Base-by-base conservation (phyloP, 176 grass and related monocot genomes). In the Oryza meyeriana region DNA sequence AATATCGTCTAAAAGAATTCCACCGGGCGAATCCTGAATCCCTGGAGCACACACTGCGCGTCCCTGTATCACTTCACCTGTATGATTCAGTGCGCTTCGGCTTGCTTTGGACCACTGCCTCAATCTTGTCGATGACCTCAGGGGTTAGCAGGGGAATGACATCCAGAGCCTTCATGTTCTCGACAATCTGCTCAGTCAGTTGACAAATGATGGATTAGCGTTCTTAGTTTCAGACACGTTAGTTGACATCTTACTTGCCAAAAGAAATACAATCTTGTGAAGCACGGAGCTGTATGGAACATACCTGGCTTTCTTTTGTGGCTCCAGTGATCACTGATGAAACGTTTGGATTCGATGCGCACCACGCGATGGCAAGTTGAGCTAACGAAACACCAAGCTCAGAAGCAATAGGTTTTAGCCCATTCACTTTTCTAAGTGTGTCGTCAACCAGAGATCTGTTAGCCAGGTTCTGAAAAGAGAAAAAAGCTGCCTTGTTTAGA, bases 261-360 rank as follows among this genome's bases (percentile, higher is more conserved):
- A 47, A 32, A 25, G 0, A 31, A 45, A 61, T 6, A 59, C 0
- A 40, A 40, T 64, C 50, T 75, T 27, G 14, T n/a, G 42, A 17
- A 58, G 4, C 66, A 50, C n/a, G 61, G 1, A 41, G 11, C 31
- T 11, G 35, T 2, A 6, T 4, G 61, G 25, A 61, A 69, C 33
- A n/a, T 95, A 99, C 97, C 97, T 99, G 97, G 85, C 69, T 89
- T 85, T 99, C 97, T 84, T 99, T 99, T 30, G 97, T 99, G 29
- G 97, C 91, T 61, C 96, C 95, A 26, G 96, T 99, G 79, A 99
- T 99, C 83, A 99, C 93, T 18, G 96, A 95, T 8, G 96, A 99
- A 71, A 99, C 93, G 6, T 95, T 88, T 25, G 96, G 96, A 55
- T 99, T 99, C 41, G 96, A 91, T 35, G 93, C 93, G 61, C 96